Evolutionary conservation across 139 green algal genomes (phyloP).

Genomic region (Chlorella vulgaris): DNA sequence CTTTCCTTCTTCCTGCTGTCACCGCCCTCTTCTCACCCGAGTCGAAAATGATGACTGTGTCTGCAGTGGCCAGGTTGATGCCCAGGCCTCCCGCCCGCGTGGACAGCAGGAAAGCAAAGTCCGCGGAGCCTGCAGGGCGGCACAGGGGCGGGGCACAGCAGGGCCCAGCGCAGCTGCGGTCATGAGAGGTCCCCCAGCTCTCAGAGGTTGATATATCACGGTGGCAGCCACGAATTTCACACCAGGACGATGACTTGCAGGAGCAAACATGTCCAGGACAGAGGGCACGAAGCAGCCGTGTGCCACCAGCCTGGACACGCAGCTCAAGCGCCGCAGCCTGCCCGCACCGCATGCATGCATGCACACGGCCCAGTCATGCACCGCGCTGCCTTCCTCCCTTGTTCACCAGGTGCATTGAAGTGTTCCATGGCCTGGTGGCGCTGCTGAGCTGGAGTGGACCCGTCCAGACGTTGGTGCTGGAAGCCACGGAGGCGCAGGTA

Average conservation of each 20-base stretch:
- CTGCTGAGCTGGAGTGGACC: slow-evolving; percentile 78
- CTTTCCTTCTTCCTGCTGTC: not conserved
- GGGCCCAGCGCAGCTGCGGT: not conserved
- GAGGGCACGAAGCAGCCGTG: too few species aligned
- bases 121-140: slow-evolving; percentile 54
- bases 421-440: slow-evolving; percentile 92
- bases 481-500: slow-evolving; percentile 90
- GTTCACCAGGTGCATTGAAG: slow-evolving; percentile 90
- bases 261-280: too few species aligned
- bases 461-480: slow-evolving; percentile 91
- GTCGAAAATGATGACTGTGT: slow-evolving; percentile 89
- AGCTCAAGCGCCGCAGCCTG: too few species aligned
- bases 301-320: too few species aligned
- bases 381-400: too few species aligned
- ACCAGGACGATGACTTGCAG: too few species aligned
- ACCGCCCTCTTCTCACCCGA: slow-evolving; percentile 12
- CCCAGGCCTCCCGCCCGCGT: slow-evolving; percentile 87
- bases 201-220: too few species aligned
- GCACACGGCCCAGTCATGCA: not conserved
- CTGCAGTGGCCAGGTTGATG: slow-evolving; percentile 89
- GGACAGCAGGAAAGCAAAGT: slow-evolving; percentile 97
- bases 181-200: not conserved
- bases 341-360: not conserved
- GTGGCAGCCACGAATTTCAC: too few species aligned
- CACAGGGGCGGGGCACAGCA: not conserved